Evolutionary conservation across 352 stramenopile species (phyloP), one percentile per base, ranked within the genome.

Genomic region (Phytophthora hybrid): DNA sequence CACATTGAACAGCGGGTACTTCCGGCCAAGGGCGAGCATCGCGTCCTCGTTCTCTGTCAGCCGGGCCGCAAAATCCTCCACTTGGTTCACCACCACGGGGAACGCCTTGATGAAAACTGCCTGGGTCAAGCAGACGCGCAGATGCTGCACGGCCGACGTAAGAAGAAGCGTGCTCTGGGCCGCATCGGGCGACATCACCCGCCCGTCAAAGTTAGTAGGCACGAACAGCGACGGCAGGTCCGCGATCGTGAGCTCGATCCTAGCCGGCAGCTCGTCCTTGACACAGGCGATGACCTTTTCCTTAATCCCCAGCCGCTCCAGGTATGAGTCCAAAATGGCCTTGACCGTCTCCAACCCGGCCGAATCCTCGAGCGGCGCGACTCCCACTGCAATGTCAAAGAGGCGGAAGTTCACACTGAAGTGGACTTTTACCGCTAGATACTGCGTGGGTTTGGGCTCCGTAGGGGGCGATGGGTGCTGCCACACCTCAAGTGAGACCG

Each of bases 371-470:
- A 89, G 69, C 4, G 81, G 65, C 18, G 81, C 82, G 63, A 78
- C 90, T 3, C 83, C 87, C 4, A 94, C 73, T 8, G 82, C 87
- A 59, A 92, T 79, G 31, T 90, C 77, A 66, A 93, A 91, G 0
- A 79, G 61, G 37, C 84, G 83, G 46, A 93, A 95, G 71, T 90
- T 92, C 55, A 93, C 77, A 54, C 87, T 94, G 47, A 93, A 95
- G 64, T 95, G 87, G 16, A 90, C 78, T 57, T 88, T 92, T 21
- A 95, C 64, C 6, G 83, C 85, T 31, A 95, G 69, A 62, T 90
- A 91, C 67, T 90, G 83, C 32, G 75, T 80, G 21, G 76, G 57
- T 11, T 77, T 74, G n/a, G 69, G 65, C 37, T 80, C 60, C 32
- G 70, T 68, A 3, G 34, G 34, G 9, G 68, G 54, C 8, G 72